phyloP scores from a whole-genome alignment of 2,329 filamentous ascomycete genomes.

The Thyridium curvatum region DNA sequence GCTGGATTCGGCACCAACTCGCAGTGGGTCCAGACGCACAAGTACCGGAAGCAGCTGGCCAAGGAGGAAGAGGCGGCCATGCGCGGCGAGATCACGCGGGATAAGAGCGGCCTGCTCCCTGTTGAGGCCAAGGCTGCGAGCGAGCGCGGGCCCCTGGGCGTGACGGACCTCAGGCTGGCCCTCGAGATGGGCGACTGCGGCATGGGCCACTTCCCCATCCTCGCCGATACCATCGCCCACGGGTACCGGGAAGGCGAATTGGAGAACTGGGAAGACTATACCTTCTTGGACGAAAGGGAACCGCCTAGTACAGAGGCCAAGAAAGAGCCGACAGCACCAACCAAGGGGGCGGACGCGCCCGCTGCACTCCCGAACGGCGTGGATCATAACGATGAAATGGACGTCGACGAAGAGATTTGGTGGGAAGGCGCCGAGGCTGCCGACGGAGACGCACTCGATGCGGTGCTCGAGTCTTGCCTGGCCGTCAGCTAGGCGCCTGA shows the following conservation, averaged over 20 bases:
- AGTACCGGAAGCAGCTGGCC: constrained; percentile 68
- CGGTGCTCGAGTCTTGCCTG: constrained; percentile 50
- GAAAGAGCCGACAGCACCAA: neutral
- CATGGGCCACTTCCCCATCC: constrained; percentile 69
- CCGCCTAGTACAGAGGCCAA: constrained; percentile 10
- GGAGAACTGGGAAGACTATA: constrained; percentile 58
- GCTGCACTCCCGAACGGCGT: constrained; percentile 37
- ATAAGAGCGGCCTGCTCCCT: constrained; percentile 72
- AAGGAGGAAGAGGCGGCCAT: constrained; percentile 68
- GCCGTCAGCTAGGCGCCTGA: constrained; percentile 28
- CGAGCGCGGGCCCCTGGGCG: constrained; percentile 64
- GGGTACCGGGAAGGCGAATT: constrained; percentile 71
- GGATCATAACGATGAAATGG: constrained; percentile 48
- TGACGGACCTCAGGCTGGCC: constrained; percentile 72
- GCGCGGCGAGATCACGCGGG: constrained; percentile 67
- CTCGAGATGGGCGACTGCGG: constrained; percentile 70
- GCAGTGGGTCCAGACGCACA: constrained; percentile 71
- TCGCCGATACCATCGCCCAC: constrained; percentile 64
- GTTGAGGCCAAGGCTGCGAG: constrained; percentile 72
- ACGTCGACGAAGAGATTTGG: constrained; percentile 49
- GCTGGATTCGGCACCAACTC: constrained; percentile 60
- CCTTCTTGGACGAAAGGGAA: constrained; percentile 37
- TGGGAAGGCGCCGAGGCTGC: constrained; percentile 55
- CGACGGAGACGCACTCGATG: constrained; percentile 48
- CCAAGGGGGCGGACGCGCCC: neutral